phyloP scores from a whole-genome alignment of 345 rosid species.

The Dovyalis caffra region DNA sequence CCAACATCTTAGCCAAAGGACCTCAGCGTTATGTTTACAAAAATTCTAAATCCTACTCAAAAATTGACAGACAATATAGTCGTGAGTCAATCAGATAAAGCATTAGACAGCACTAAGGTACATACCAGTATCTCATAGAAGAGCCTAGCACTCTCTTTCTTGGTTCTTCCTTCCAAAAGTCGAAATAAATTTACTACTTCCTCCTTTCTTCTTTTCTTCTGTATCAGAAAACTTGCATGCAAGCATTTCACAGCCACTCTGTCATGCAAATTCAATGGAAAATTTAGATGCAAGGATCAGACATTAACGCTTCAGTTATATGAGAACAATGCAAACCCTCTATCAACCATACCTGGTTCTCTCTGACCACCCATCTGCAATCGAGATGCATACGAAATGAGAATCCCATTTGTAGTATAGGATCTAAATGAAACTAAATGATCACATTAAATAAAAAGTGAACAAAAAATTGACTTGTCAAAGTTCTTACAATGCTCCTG shows the following conservation, averaged over 20 bases:
- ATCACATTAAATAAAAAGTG: background rate
- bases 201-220: slow-evolving; percentile 37
- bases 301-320: background rate
- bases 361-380: slow-evolving; percentile 64
- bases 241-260: slow-evolving; percentile 56
- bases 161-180: slow-evolving; percentile 52
- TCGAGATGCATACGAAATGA: slow-evolving; percentile 18
- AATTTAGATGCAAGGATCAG: background rate
- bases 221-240: slow-evolving; percentile 38
- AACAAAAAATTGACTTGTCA: slow-evolving; percentile 4
- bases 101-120: too few relatives aligned
- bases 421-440: background rate
- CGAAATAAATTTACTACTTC: slow-evolving; percentile 51
- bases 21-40: too few relatives aligned
- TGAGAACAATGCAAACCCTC: slow-evolving; percentile 2
- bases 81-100: too few relatives aligned
- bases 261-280: slow-evolving; percentile 18
- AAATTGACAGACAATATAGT: too few relatives aligned
- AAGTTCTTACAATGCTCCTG: slow-evolving; percentile 38
- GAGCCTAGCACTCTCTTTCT: slow-evolving; percentile 59
- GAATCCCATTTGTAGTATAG: background rate
- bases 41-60: too few relatives aligned
- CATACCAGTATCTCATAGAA: slow-evolving; percentile 90
- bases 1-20: too few relatives aligned
- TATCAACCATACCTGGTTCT: slow-evolving; percentile 53